phyloP scores from a whole-genome alignment of 306 rosid species.

The Prinsepia uniflora region DNA sequence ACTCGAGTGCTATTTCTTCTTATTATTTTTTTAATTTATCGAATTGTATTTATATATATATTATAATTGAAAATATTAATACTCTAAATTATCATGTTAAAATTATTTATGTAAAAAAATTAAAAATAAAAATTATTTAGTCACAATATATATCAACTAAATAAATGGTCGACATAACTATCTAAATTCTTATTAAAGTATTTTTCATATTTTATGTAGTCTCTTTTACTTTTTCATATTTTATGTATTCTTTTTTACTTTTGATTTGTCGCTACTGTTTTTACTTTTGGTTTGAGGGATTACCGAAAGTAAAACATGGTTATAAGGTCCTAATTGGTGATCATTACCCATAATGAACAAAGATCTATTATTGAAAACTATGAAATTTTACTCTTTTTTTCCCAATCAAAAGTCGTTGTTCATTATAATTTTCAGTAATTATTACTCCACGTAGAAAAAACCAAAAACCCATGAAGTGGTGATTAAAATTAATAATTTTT shows the following conservation, averaged over 20 bases:
- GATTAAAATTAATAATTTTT: too few relatives aligned
- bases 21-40: too few relatives aligned
- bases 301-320: slow-evolving; percentile 4
- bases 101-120: too few relatives aligned
- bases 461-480: not conserved
- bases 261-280: slow-evolving; percentile 20
- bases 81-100: too few relatives aligned
- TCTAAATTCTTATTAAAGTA: not conserved
- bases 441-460: not conserved
- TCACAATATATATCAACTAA: too few relatives aligned
- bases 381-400: slow-evolving; percentile 2
- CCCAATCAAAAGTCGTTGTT: not conserved
- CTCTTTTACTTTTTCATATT: too few relatives aligned
- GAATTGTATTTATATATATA: too few relatives aligned
- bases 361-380: slow-evolving; percentile 28
- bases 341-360: slow-evolving; percentile 34
- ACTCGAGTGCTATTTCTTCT: too few relatives aligned
- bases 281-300: slow-evolving; percentile 21
- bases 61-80: too few relatives aligned
- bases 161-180: slow-evolving; percentile 1
- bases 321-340: slow-evolving; percentile 13
- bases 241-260: too few relatives aligned
- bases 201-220: too few relatives aligned
- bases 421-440: not conserved
- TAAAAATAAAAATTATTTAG: too few relatives aligned